phyloP scores from a whole-genome alignment of 495 filamentous ascomycete species.

The Aspergillus incahuasiensis region DNA sequence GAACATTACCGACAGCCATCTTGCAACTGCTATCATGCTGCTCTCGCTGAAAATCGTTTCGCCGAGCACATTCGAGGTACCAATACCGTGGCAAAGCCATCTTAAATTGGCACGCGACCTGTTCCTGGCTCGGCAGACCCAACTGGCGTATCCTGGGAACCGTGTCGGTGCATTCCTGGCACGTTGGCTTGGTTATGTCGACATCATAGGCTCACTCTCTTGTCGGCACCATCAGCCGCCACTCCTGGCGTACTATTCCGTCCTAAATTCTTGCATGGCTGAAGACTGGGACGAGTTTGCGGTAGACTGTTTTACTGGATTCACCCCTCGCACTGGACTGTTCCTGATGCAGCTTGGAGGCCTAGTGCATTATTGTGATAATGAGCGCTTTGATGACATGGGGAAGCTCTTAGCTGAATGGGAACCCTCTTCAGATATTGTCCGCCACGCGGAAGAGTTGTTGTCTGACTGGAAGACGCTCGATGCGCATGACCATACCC shows the following conservation, averaged over 20 bases:
- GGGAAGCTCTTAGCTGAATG: slow-evolving; percentile 51
- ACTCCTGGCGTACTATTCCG: slow-evolving; percentile 51
- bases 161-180: slow-evolving; percentile 73
- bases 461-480: slow-evolving; percentile 44
- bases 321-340: slow-evolving; percentile 63
- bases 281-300: slow-evolving; percentile 51
- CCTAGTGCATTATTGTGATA: slow-evolving; percentile 66
- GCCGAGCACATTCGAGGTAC: slow-evolving; percentile 71
- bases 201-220: slow-evolving; percentile 72
- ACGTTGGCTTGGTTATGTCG: slow-evolving; percentile 83
- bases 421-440: slow-evolving; percentile 52
- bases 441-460: slow-evolving; percentile 52
- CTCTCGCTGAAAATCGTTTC: slow-evolving; percentile 83
- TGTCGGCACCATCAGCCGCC: slow-evolving; percentile 60
- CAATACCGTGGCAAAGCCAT: slow-evolving; percentile 72
- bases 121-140: slow-evolving; percentile 61
- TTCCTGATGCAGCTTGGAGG: slow-evolving; percentile 71
- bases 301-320: slow-evolving; percentile 79
- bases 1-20: slow-evolving; percentile 66
- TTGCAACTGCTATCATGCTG: slow-evolving; percentile 84
- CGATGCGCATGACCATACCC: slow-evolving; percentile 27
- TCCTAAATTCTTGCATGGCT: slow-evolving; percentile 41
- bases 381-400: slow-evolving; percentile 56
- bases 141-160: slow-evolving; percentile 50
- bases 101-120: slow-evolving; percentile 71